These are phyloP conservation scores for Leptodermis oblonga DNA, from an alignment of 257 asterid species.

Conservation along the genomic window DNA sequence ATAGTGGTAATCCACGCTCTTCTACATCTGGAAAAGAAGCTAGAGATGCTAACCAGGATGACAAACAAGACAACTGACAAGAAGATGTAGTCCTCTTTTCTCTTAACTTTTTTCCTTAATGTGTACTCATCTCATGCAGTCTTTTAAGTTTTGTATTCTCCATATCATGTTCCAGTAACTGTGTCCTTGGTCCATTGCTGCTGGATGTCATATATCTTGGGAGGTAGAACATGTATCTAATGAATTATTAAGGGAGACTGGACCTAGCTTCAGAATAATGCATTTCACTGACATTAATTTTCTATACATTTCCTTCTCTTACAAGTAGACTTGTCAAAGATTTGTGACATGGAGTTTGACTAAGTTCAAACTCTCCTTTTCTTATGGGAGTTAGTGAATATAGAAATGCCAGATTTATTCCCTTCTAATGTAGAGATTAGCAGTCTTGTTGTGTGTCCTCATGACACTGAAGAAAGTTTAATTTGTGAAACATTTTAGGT, in stretches of 20 bases:
- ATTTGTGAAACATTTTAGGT: neutral
- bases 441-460: neutral
- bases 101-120: slow-evolving; percentile 23
- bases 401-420: neutral
- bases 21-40: slow-evolving; percentile 73
- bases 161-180: neutral
- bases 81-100: slow-evolving; percentile 53
- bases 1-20: slow-evolving; percentile 50
- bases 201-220: neutral
- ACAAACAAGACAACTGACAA: slow-evolving; percentile 41
- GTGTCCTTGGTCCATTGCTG: neutral
- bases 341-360: neutral
- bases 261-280: neutral
- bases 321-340: neutral
- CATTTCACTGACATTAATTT: neutral
- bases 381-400: neutral
- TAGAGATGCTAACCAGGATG: slow-evolving; percentile 28
- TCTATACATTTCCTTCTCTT: neutral
- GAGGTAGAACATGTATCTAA: neutral
- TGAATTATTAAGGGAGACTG: neutral
- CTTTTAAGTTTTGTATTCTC: too few species aligned
- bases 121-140: neutral
- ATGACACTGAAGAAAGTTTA: neutral
- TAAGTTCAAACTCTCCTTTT: neutral
- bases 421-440: neutral